phyloP scores from a whole-genome alignment of 1,139 yeast genomes.

The Barnettozyma hawaiiensis region DNA sequence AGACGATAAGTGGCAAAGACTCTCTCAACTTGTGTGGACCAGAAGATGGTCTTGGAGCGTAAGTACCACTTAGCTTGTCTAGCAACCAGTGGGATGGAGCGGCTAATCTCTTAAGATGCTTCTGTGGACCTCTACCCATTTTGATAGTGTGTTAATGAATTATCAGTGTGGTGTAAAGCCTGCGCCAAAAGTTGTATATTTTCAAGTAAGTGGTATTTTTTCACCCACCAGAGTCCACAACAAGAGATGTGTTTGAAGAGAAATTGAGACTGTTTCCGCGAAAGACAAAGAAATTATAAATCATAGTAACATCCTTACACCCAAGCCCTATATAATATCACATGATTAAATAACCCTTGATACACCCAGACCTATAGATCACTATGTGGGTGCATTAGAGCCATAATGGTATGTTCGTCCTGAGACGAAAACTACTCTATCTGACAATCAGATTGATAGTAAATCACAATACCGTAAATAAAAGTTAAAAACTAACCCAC shows the following conservation, averaged over 20 bases:
- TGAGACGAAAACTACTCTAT: no score
- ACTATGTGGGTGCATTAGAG: no score
- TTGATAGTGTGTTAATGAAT: slow-evolving; percentile 24
- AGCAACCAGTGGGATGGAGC: slow-evolving; percentile 84
- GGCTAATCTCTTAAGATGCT: slow-evolving; percentile 94
- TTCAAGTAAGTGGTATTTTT: slow-evolving; percentile 9
- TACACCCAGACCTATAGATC: no score
- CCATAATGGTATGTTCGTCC: no score
- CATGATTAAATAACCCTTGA: slow-evolving; percentile 1
- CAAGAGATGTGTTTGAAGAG: no score
- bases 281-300: no score
- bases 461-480: background rate
- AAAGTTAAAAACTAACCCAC: background rate
- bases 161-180: slow-evolving; percentile 1
- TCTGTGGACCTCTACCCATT: slow-evolving; percentile 98
- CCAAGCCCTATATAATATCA: slow-evolving; percentile 3
- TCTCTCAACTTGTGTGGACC: slow-evolving; percentile 99
- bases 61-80: slow-evolving; percentile 98
- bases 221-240: slow-evolving; percentile 4
- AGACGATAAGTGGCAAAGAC: slow-evolving; percentile 95
- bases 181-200: slow-evolving; percentile 2
- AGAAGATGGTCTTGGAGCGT: slow-evolving; percentile 99
- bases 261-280: slow-evolving; percentile 2
- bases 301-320: slow-evolving; percentile 7
- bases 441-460: no score